Base-by-base conservation (phyloP, 2,329 filamentous ascomycete genomes). In the Neurospora crassa region DNA sequence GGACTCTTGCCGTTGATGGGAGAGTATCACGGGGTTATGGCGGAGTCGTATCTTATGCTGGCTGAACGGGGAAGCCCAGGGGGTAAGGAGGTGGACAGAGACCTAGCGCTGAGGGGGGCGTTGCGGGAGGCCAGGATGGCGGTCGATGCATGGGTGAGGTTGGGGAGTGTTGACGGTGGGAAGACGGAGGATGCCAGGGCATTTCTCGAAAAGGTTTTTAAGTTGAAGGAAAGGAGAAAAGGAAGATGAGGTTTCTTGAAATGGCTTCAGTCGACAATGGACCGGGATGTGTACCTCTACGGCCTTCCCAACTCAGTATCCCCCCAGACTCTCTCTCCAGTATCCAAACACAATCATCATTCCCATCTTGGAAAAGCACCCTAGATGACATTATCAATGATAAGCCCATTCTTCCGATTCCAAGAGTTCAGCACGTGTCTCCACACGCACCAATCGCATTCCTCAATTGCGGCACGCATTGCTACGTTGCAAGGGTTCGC, bases 111-210 rank as follows among this genome's bases (percentile, higher is more conserved):
- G 0, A 63, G 53, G 16, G 1, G 4, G 24, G 76, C 76, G 10
- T 73, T 71, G 37, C 71, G 74, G 40, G 73, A 77, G 68, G 75
- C 74, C 4, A 71, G 75, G 16, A 75, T 77, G 76, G 73, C 76
- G 1, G 8, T 77, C 34, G 73, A 76, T 63, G 74, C 72, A 3
- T 77, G 76, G 76, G 73, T 71, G 10, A 73, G 45, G 71, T 69
- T 77, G 12, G 76, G 76, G 11, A 76, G 76, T 40, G 73, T 75
- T 4, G 76, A 76, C 72, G 71, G 72, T 34, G 70, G 72, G 16
- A 63, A 71, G 43, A 16, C 76, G 59, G 76, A 77, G 69, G 69
- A 47, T 12, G 72, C 76, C 5, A 73, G 73, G 70, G 20, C 69
- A 12, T 70, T 73, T 24, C 40, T 75, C 5, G 34, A 68, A n/a